Evolutionary conservation across 1,284 basidiomycete genomes (phyloP).

Genomic region (Ganoderma boninense): DNA sequence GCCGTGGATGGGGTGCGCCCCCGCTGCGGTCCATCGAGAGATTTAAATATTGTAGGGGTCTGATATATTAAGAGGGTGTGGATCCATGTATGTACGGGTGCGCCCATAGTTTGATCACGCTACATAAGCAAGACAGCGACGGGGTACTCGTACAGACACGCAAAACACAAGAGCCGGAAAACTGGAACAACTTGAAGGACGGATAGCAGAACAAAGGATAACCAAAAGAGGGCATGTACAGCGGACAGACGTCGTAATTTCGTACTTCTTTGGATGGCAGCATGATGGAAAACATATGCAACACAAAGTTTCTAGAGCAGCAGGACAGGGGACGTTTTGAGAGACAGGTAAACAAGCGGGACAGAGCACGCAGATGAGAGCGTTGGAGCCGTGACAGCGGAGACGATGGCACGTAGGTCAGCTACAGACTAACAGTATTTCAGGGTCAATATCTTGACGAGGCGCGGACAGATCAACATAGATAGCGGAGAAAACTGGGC

Average conservation of each 20-base stretch:
- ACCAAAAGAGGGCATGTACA: not conserved
- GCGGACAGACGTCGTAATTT: not conserved
- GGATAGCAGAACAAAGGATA: not conserved
- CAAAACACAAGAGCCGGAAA: not conserved
- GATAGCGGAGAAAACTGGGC: not conserved
- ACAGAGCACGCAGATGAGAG: slow-evolving; percentile 1
- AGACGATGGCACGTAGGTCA: slow-evolving; percentile 7
- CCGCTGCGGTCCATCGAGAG: not conserved
- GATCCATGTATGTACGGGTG: not conserved
- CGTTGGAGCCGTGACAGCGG: slow-evolving; percentile 1
- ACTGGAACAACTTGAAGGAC: not conserved
- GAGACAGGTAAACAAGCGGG: not conserved
- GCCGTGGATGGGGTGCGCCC: not conserved
- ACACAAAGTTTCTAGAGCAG: not conserved
- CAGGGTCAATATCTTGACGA: not conserved
- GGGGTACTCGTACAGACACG: slow-evolving; percentile 4
- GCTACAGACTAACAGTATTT: not conserved
- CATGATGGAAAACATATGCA: not conserved
- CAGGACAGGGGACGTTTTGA: not conserved
- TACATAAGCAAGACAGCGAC: slow-evolving; percentile 4
- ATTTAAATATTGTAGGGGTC: slow-evolving; percentile 3
- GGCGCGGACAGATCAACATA: not conserved
- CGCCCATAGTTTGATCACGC: slow-evolving; percentile 1
- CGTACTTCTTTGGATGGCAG: not conserved
- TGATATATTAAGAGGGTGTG: slow-evolving; percentile 1